These are phyloP conservation scores for Epithele typhae DNA, from an alignment of 768 basidiomycete genomes.

Conservation along the genomic window DNA sequence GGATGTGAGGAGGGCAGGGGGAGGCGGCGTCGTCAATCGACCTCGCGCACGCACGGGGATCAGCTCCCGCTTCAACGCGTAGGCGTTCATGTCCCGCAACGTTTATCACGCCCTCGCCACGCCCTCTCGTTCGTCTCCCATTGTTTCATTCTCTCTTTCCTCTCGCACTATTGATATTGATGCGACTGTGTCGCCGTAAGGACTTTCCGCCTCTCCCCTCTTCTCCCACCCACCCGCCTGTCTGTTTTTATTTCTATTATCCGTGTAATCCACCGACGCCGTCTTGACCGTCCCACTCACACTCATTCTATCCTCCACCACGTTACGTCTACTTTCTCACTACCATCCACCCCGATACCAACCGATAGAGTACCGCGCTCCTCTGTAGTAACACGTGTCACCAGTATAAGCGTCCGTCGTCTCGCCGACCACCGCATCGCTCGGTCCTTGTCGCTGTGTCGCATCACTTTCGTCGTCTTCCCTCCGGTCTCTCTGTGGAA, in stretches of 20 bases:
- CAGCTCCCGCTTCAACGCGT: constrained; percentile 52
- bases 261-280: constrained; percentile 23
- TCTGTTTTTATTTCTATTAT: constrained; percentile 27
- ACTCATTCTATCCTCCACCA: constrained; percentile 7
- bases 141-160: neutral
- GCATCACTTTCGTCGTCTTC: no score
- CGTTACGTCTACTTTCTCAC: no score
- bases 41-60: constrained; percentile 67
- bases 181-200: no score
- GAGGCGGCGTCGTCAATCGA: constrained; percentile 48
- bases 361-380: no score
- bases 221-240: neutral
- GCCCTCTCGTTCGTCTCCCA: no score
- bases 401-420: no score
- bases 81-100: constrained; percentile 5
- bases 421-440: no score
- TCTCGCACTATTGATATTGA: no score
- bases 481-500: no score
- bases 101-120: constrained; percentile 1
- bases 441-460: no score
- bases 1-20: constrained; percentile 22
- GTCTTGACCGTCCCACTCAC: neutral
- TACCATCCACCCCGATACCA: no score
- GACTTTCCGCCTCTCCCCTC: neutral
- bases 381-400: no score